Evolutionary conservation across 495 filamentous ascomycete species (phyloP).

Genomic region (Hypoxylon lienhwacheense): DNA sequence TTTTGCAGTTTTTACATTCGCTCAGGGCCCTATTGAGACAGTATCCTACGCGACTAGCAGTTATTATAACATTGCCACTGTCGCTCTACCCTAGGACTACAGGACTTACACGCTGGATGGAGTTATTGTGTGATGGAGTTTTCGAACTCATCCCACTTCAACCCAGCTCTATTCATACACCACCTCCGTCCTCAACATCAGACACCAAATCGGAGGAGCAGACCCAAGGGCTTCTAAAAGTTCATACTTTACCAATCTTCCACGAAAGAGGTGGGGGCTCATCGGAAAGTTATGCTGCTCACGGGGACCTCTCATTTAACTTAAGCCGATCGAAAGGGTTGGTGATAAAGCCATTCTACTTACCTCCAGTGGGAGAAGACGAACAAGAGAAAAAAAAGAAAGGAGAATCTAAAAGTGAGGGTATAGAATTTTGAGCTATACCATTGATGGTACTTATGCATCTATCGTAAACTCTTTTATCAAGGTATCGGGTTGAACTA

Average conservation of each 20-base stretch:
- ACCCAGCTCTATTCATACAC: constrained; percentile 60
- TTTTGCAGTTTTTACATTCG: constrained; percentile 83
- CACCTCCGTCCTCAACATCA: constrained; percentile 50
- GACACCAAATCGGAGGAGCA: constrained; percentile 61
- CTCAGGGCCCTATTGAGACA: constrained; percentile 73
- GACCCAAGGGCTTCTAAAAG: constrained; percentile 81
- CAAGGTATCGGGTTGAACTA: not conserved
- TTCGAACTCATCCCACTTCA: constrained; percentile 87
- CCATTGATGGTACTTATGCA: not conserved
- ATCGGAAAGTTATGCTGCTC: constrained; percentile 63
- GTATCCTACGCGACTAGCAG: constrained; percentile 66
- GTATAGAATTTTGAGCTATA: constrained; percentile 65
- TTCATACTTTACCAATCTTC: constrained; percentile 79
- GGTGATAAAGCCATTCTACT: constrained; percentile 82
- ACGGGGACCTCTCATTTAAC: constrained; percentile 87
- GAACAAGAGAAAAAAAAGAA: constrained; percentile 68
- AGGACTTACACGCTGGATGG: constrained; percentile 84
- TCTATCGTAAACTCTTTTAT: not conserved
- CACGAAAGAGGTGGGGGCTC: constrained; percentile 85
- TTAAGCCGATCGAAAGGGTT: constrained; percentile 78
- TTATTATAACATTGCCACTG: constrained; percentile 76
- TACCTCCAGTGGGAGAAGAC: constrained; percentile 87
- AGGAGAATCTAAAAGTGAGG: constrained; percentile 37
- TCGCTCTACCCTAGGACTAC: constrained; percentile 77
- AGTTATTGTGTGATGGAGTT: constrained; percentile 82